Conservation (phyloP, 2,329 filamentous ascomycete species). For the Thielaviopsis euricoi region DNA sequence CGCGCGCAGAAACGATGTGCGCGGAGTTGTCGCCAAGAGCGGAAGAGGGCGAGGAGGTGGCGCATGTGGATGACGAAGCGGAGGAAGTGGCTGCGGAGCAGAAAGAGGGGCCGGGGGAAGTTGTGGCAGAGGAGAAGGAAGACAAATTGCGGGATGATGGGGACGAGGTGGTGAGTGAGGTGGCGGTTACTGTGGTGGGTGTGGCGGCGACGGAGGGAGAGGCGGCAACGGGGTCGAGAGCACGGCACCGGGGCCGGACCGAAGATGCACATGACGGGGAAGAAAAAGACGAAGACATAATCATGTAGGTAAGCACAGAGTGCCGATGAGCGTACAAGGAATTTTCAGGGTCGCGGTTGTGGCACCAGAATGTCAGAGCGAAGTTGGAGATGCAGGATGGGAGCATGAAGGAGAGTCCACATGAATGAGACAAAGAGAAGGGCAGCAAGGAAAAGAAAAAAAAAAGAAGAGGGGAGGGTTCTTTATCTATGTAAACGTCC, state of each 20-base stretch:
- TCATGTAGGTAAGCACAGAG: too few species aligned
- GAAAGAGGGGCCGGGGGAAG: background rate
- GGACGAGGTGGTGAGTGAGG: background rate
- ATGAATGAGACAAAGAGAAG: too few species aligned
- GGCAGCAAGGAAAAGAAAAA: too few species aligned
- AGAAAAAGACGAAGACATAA: background rate
- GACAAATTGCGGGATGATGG: background rate
- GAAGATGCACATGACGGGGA: too few species aligned
- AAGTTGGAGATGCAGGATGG: too few species aligned
- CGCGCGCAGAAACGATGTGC: slow-evolving; percentile 39
- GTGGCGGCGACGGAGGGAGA: background rate
- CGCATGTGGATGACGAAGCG: slow-evolving; percentile 13
- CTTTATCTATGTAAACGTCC: too few species aligned
- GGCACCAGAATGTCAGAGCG: too few species aligned
- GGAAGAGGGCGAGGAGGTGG: slow-evolving; percentile 26
- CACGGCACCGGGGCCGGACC: background rate
- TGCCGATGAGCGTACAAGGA: too few species aligned
- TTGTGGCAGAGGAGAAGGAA: background rate
- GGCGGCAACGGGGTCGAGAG: background rate
- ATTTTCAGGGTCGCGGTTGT: too few species aligned
- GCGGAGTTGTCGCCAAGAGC: slow-evolving; percentile 25
- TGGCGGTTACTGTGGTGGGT: background rate
- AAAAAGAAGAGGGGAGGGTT: too few species aligned
- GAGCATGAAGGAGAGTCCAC: too few species aligned
- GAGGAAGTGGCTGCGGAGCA: background rate